Conservation (phyloP, 73 alveolate species). For the Halteria grandinella region DNA sequence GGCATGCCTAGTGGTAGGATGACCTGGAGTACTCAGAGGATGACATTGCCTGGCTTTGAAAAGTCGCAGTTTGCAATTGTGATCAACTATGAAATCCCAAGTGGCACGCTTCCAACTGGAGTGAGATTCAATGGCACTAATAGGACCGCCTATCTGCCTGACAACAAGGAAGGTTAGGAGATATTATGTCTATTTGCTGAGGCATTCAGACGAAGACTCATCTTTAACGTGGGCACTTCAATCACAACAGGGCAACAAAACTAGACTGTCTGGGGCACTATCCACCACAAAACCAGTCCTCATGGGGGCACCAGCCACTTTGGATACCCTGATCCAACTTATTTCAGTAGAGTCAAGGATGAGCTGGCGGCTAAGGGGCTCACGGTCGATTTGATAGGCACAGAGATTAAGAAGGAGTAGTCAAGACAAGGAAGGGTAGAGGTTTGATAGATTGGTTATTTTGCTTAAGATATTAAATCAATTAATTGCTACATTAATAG, state of each 20-base stretch:
- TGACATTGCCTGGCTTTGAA: slow-evolving; percentile 73
- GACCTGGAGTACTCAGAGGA: slow-evolving; percentile 50
- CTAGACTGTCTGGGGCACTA: slow-evolving; percentile 93
- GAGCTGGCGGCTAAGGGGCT: slow-evolving; percentile 95
- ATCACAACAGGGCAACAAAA: slow-evolving; percentile 94
- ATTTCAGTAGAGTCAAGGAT: slow-evolving; percentile 88
- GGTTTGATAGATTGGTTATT: not conserved
- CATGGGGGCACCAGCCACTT: slow-evolving; percentile 90
- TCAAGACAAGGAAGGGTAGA: not conserved
- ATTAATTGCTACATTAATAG: not conserved
- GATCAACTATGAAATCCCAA: slow-evolving; percentile 69
- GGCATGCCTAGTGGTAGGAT: slow-evolving; percentile 89
- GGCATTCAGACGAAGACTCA: slow-evolving; percentile 90
- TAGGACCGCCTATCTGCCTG: slow-evolving; percentile 92
- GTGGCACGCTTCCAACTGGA: slow-evolving; percentile 75
- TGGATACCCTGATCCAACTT: slow-evolving; percentile 98
- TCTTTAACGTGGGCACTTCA: slow-evolving; percentile 95
- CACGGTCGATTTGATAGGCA: slow-evolving; percentile 59
- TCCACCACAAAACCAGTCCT: slow-evolving; percentile 96
- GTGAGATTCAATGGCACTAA: slow-evolving; percentile 84
- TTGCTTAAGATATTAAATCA: not conserved
- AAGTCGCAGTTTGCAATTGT: slow-evolving; percentile 60
- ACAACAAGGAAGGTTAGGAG: slow-evolving; percentile 89
- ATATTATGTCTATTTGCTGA: slow-evolving; percentile 78
- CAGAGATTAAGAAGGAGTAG: not conserved